Evolutionary conservation across 306 rosid species (phyloP).

Genomic region (Psophocarpus tetragonolobus): DNA sequence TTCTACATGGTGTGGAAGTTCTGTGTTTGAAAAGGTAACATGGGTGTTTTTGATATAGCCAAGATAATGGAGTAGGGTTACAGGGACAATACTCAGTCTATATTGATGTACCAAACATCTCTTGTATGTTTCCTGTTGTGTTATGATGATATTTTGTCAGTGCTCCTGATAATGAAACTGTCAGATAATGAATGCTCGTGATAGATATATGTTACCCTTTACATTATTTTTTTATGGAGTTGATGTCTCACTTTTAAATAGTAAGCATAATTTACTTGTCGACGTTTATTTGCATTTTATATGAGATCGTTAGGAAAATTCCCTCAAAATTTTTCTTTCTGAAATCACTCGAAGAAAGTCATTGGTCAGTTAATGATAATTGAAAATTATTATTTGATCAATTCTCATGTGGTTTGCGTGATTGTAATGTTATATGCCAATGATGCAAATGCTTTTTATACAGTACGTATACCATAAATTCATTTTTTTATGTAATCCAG

Average conservation of each 20-base stretch:
- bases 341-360: too few species aligned
- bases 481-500: too few species aligned
- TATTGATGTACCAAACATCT: conserved; percentile 46
- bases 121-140: conserved; percentile 46
- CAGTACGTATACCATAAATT: too few species aligned
- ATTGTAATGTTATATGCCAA: too few species aligned
- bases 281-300: background rate
- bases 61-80: conserved; percentile 36
- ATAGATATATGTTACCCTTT: conserved; percentile 20
- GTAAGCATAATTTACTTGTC: background rate
- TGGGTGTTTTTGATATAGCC: conserved; percentile 45
- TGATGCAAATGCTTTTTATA: too few species aligned
- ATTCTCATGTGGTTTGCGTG: too few species aligned
- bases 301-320: too few species aligned
- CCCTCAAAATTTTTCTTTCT: too few species aligned
- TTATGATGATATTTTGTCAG: conserved; percentile 38
- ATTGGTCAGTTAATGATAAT: too few species aligned
- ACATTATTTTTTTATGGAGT: background rate
- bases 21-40: conserved; percentile 39
- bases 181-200: conserved; percentile 47
- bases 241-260: background rate
- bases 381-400: too few species aligned
- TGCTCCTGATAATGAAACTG: conserved; percentile 34
- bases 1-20: conserved; percentile 43
- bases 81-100: conserved; percentile 33